These are phyloP conservation scores for Musa itinerans DNA, from an alignment of 176 grass and related monocot genomes.

Conservation along the genomic window DNA sequence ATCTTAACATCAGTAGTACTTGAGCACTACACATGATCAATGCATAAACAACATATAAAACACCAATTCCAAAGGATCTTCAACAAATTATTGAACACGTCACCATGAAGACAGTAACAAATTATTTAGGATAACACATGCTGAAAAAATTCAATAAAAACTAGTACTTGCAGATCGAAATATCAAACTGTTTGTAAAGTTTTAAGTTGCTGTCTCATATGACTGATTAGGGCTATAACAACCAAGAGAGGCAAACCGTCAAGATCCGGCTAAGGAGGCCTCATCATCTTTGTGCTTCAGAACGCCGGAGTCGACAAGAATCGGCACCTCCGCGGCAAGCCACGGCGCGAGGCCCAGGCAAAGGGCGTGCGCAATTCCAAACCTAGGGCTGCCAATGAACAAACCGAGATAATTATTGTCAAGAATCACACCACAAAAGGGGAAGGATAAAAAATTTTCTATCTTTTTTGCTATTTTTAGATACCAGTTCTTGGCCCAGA, in stretches of 20 bases:
- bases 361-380: constrained; percentile 82
- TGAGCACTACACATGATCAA: too few relatives aligned
- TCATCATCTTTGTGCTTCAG: constrained; percentile 98
- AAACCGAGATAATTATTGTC: background rate
- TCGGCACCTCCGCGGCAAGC: constrained; percentile 87
- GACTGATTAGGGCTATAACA: background rate
- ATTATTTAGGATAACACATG: too few relatives aligned
- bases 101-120: too few relatives aligned
- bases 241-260: background rate
- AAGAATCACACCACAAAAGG: background rate
- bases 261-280: constrained; percentile 31
- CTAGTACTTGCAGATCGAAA: too few relatives aligned
- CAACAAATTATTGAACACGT: too few relatives aligned
- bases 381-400: constrained; percentile 42
- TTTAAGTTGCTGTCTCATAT: background rate
- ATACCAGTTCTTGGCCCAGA: constrained; percentile 92
- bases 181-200: too few relatives aligned
- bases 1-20: too few relatives aligned
- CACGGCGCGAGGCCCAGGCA: constrained; percentile 83
- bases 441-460: background rate
- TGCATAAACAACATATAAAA: too few relatives aligned
- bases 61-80: too few relatives aligned
- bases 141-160: too few relatives aligned
- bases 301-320: constrained; percentile 92
- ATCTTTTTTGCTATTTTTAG: too few relatives aligned